Evolutionary conservation across 2,329 filamentous ascomycete genomes (phyloP), one percentile per base, ranked within the genome.

Genomic region (Daldinia sp.): DNA sequence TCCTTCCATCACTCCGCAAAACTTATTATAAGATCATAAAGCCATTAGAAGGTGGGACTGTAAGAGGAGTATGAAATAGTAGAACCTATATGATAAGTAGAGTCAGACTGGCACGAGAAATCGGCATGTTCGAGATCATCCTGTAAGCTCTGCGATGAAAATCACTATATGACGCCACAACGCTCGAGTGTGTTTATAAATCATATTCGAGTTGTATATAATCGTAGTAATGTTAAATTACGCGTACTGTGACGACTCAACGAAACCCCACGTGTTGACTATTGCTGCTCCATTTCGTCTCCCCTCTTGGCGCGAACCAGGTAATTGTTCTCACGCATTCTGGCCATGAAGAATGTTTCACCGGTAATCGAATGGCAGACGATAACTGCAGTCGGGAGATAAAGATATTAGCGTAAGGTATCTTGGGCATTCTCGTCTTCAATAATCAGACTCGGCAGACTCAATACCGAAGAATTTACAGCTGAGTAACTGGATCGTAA

Each of bases 371-470:
- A 28, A 26, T 7, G 26, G 15, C 15, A 51, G 13, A 33, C 15
- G 5, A n/a, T 48, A 28, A 3, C 9, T 35, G 6, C 33, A 48
- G 7, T 7, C 23, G 18, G 15, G 26, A 18, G 26, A 28, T 18
- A 50, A 30, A 33, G 6, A n/a, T 28, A 51, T 18, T 33, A 30
- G 26, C 4, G 13, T 12, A 33, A 33, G 3, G 6, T 33, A 33
- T 23, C 6, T 10, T 30, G 5, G 2, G 26, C 3, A 10, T 33
- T 28, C 26, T 33, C 26, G 13, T 30, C 3, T 18, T 18, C 6
- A 12, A 48, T 59, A 39, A 18, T 54, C 57, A 60, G 59, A 53
- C 60, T 62, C 64, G 57, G 60, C 61, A 60, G 37, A 41, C 37
- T 30, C 39, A 53, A 28, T 48, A 60, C 56, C 61, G 63, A 51